phyloP scores from a whole-genome alignment of 1,284 basidiomycete species.

The Agroathelia rolfsii region DNA sequence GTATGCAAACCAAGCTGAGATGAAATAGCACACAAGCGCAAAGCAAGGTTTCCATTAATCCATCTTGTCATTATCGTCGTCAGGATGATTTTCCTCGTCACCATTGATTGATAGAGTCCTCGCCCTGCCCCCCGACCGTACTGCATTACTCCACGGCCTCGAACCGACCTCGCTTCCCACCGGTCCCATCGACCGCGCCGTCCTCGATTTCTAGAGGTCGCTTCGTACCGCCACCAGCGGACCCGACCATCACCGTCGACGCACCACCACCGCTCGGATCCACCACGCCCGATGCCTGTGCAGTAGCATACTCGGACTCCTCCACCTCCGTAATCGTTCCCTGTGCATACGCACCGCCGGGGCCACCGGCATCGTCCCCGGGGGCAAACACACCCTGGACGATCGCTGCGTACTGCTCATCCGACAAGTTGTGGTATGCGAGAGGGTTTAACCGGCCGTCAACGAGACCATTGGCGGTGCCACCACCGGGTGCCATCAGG shows the following conservation, averaged over 20 bases:
- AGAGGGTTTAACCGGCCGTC: constrained; percentile 61
- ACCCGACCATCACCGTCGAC: constrained; percentile 17
- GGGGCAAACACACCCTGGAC: constrained; percentile 36
- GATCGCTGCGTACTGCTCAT: constrained; percentile 66
- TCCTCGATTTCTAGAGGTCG: constrained; percentile 33
- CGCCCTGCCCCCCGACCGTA: constrained; percentile 33
- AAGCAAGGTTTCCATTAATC: no score
- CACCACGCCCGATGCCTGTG: constrained; percentile 11
- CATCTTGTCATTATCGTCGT: no score
- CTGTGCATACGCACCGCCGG: no score
- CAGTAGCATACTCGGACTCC: constrained; percentile 18
- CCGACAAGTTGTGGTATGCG: constrained; percentile 64
- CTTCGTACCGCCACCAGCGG: constrained; percentile 25
- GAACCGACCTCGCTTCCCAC: constrained; percentile 58
- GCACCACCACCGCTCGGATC: constrained; percentile 11
- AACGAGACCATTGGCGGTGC: constrained; percentile 29
- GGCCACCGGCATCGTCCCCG: no score
- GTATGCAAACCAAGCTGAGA: no score
- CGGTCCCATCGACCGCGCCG: constrained; percentile 33
- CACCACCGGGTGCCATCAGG: constrained; percentile 25
- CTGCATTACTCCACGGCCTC: constrained; percentile 55
- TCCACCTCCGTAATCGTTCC: constrained; percentile 38
- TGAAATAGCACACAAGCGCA: no score
- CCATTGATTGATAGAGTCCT: no score
- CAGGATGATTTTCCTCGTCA: no score